phyloP scores from a whole-genome alignment of 2,329 filamentous ascomycete genomes.

The Aureobasidium vineae region DNA sequence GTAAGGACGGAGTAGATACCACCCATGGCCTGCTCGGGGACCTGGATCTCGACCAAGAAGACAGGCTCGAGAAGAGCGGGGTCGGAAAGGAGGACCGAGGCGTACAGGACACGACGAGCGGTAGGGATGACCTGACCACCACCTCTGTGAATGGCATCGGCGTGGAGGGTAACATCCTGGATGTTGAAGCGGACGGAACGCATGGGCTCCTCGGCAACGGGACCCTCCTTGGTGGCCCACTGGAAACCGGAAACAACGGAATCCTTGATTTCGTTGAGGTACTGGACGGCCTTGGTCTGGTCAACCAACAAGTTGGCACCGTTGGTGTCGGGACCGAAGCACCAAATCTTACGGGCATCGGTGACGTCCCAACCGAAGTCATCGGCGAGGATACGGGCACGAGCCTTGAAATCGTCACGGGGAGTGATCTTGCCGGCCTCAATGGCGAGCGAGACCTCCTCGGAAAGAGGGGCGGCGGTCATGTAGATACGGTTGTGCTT shows the following conservation, averaged over 20 bases:
- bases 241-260: constrained; percentile 99
- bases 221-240: constrained; percentile 98
- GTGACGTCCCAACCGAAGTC: constrained; percentile 99
- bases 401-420: constrained; percentile 98
- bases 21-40: constrained; percentile 98
- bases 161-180: constrained; percentile 98
- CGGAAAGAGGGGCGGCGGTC: constrained; percentile 81
- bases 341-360: constrained; percentile 99
- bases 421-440: constrained; percentile 88
- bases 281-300: constrained; percentile 99
- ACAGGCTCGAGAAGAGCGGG: constrained; percentile 93
- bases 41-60: constrained; percentile 99
- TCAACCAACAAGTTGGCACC: constrained; percentile 98
- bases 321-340: constrained; percentile 96
- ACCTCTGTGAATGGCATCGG: constrained; percentile 99
- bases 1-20: constrained; percentile 99
- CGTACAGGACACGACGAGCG: constrained; percentile 95
- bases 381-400: constrained; percentile 93
- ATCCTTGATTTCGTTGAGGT: constrained; percentile 99
- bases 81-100: constrained; percentile 83
- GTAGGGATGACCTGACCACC: constrained; percentile 99
- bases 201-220: constrained; percentile 97
- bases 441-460: constrained; percentile 89
- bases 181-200: constrained; percentile 97
- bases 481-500: constrained; percentile 99